Percentiles rank a stretch among this genome's conserved stretches.
Evolutionary conservation across 495 filamentous ascomycete genomes (phyloP).

Genomic region (Jackrogersella multiformis): DNA sequence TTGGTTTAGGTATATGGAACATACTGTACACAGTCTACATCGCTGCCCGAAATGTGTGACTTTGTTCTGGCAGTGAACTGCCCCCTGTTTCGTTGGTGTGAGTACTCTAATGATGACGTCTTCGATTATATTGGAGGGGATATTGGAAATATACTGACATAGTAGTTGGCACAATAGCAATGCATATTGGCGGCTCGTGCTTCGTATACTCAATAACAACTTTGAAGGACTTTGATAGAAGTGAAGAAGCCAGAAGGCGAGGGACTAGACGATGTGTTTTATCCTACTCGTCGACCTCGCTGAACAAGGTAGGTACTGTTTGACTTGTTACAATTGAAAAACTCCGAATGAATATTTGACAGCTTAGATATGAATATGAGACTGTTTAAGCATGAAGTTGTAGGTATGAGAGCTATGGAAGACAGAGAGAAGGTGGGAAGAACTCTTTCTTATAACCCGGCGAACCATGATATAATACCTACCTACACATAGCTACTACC

Average conservation of each 20-base stretch:
- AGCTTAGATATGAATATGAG: neutral
- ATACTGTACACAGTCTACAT: slow-evolving; percentile 56
- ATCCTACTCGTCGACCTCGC: neutral
- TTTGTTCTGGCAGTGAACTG: slow-evolving; percentile 56
- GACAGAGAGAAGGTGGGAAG: neutral
- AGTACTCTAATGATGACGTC: neutral
- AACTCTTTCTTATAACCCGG: slow-evolving; percentile 11
- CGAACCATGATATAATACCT: slow-evolving; percentile 4
- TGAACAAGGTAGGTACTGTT: neutral
- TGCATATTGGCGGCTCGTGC: slow-evolving; percentile 41
- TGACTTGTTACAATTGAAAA: neutral
- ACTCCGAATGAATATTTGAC: neutral
- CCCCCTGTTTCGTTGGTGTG: slow-evolving; percentile 45
- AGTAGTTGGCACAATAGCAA: slow-evolving; percentile 65
- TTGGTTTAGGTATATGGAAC: slow-evolving; percentile 14
- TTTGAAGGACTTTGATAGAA: neutral
- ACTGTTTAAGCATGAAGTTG: too few relatives aligned
- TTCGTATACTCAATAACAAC: neutral
- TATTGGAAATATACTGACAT: slow-evolving; percentile 47
- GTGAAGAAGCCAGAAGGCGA: neutral
- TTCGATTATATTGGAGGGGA: neutral
- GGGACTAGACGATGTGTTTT: neutral
- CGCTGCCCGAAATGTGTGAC: slow-evolving; percentile 56
- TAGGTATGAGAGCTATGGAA: too few relatives aligned
- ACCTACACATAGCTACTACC: too few relatives aligned